Evolutionary conservation across 306 rosid species (phyloP), one percentile per base, ranked within the genome.

Genomic region (Crotalaria pallida): DNA sequence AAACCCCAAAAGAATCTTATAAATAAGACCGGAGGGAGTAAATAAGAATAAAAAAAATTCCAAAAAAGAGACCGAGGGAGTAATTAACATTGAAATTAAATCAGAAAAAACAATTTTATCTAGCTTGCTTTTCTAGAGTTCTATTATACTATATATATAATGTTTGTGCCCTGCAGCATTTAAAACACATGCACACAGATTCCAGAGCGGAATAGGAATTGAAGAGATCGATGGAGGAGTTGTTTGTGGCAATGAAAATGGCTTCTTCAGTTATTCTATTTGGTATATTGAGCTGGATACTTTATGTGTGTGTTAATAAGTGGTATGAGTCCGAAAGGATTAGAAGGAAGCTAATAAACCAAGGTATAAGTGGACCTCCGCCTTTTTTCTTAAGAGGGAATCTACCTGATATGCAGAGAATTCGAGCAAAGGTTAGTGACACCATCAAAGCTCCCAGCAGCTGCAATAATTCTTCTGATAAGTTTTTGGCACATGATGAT

Each of bases 321-420:
- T 82, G 86, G 92, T 23, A 69, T 8, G 74, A 72, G 56, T 71
- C 88, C 0, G 75, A 63, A 67, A 82, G 69, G 64, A 59, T 83
- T 24, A 73, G 93, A 24, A 71, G 80, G 67, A 81, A 70, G 82
- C 82, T 88, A 27, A 22, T 61, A 17, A 15, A 23, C 47, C 90
- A 88, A 67, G 90, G 88, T 4, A 82, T 88, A 34, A 81, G 24
- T 40, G 93, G 93, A 12, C 93, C 93, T n/a, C 41, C 86, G 5
- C 88, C 88, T 58, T 83, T 87, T 3, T 45, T 70, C 56, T 41
- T 85, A 0, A 66, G 67, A 5, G 90, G 90, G 1, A 88, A 85
- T 68, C 69, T 88, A 2, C 71, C 79, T 31, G 87, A 85, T 77
- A 85, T 88, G 87, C 83, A 83, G 73, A 81, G 67, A 69, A 85